Base-by-base conservation (phyloP, 805 yeast genomes). In the Soucietia sequanensis region DNA sequence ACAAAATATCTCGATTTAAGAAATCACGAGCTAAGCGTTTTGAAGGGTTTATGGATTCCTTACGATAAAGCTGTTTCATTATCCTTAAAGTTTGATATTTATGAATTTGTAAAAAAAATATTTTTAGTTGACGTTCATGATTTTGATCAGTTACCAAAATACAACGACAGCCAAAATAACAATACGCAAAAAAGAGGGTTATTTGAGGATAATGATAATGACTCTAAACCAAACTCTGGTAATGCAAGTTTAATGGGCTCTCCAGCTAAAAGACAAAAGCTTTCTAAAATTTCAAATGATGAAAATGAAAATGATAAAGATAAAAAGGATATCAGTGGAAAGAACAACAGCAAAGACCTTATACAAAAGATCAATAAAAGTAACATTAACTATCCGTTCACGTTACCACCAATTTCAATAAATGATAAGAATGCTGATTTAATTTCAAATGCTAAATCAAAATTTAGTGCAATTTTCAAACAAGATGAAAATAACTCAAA, bases 91-190 rank as follows among this genome's bases (percentile, higher is more conserved):
- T 65, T 67, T 38, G 71, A 66, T 44, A 46, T 67, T 23, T 68
- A 68, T 46, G 62, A 58, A 33, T 39, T 65, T 29, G 48, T 56
- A 18, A 66, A 66, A 47, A 50, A 46, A 36, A 46, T 68, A 30
- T 65, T 67, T 35, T 48, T 68, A 35, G 56, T 68, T n/a, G 72
- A 68, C 40, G 74, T 68, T 24, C 74, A 68, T 41, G 72, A 66
- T 37, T 67, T 48, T 40, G 71, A 66, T 34, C 50, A 48, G 37
- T 52, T 68, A 18, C 70, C 70, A 6, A 51, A 47, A 37, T 39
- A 42, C 17, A 43, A 35, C 23, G 48, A 53, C 25, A 33, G 60
- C 17, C 7, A n/a, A 20, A 30, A 12, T 38, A 31, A 17, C 26
- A 19, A 11, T 19, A 6, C 5, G 8, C 22, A 24, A 11, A 27